These are phyloP conservation scores for Gentiana straminea DNA, from an alignment of 257 asterid genomes.

Conservation along the genomic window DNA sequence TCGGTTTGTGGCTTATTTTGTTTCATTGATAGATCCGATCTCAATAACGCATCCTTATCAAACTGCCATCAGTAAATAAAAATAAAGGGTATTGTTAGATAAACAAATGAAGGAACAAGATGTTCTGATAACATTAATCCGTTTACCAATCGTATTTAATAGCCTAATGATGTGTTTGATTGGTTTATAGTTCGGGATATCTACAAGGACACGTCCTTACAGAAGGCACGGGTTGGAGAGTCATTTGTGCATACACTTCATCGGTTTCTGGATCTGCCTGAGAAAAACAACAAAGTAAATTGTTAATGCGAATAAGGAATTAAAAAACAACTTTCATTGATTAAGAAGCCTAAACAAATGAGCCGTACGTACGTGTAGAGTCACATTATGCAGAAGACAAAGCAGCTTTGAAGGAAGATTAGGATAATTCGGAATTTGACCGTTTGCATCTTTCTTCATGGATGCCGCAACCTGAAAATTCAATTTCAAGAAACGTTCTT, in stretches of 20 bases:
- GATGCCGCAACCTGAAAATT: constrained; percentile 85
- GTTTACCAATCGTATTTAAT: too few species aligned
- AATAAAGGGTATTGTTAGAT: too few species aligned
- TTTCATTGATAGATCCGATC: constrained; percentile 74
- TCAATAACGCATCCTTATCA: constrained; percentile 82
- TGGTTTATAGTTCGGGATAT: too few species aligned
- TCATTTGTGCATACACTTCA: constrained; percentile 92
- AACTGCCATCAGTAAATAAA: constrained; percentile 35
- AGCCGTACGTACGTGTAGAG: constrained; percentile 47
- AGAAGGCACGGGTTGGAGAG: constrained; percentile 81
- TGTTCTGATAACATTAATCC: too few species aligned
- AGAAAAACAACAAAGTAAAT: constrained; percentile 3
- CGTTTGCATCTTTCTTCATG: constrained; percentile 74
- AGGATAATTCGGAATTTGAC: constrained; percentile 77
- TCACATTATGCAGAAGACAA: constrained; percentile 75
- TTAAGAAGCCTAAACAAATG: not conserved
- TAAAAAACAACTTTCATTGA: not conserved
- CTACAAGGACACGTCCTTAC: constrained; percentile 20
- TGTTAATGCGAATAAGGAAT: not conserved
- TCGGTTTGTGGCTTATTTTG: constrained; percentile 71
- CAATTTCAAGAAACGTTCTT: not conserved
- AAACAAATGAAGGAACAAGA: too few species aligned
- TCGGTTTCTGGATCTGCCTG: constrained; percentile 97
- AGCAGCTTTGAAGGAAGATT: constrained; percentile 84
- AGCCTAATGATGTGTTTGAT: too few species aligned